A percentile compares a stretch with the other conserved stretches of the same genome.
Evolutionary conservation across 768 basidiomycete genomes (phyloP).

Genomic region (Pseudohyphozyma bogoriensis): DNA sequence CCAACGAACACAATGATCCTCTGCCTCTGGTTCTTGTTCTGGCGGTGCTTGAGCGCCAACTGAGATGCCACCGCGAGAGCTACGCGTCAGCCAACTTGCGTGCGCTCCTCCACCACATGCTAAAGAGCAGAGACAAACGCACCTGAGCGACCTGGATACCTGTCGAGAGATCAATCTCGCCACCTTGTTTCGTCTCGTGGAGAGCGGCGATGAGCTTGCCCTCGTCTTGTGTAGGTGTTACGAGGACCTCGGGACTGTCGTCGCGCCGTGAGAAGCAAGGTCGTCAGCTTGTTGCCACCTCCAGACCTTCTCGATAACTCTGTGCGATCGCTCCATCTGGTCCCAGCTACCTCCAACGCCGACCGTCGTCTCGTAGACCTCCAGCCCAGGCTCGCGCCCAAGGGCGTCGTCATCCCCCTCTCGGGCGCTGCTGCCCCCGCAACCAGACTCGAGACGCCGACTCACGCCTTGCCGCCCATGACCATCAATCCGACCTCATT

Average conservation of each 20-base stretch:
- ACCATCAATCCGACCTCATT: constrained; percentile 97
- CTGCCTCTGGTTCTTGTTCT: constrained; percentile 96
- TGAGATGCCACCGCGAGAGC: constrained; percentile 11
- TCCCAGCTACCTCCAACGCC: not conserved
- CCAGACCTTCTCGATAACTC: too few species aligned
- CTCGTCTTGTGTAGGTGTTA: constrained; percentile 88
- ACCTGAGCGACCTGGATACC: constrained; percentile 80
- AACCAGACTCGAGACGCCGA: not conserved
- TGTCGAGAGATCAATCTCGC: constrained; percentile 74
- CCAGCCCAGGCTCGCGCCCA: not conserved
- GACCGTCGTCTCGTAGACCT: not conserved
- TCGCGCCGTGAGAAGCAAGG: not conserved
- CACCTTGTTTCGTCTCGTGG: constrained; percentile 67
- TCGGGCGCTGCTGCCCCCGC: not conserved
- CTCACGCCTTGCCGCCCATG: constrained; percentile 91
- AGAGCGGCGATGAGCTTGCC: constrained; percentile 79
- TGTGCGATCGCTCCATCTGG: not conserved
- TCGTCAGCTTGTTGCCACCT: not conserved
- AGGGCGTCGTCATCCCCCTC: not conserved
- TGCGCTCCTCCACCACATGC: too few species aligned
- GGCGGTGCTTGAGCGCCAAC: constrained; percentile 90
- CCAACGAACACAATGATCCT: constrained; percentile 89
- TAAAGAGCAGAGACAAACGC: not conserved
- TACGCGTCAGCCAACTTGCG: not conserved
- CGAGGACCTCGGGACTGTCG: constrained; percentile 80